These are phyloP conservation scores for Pseudonitzschia delicatissima DNA, from an alignment of 108 stramenopile species.

Conservation along the genomic window DNA sequence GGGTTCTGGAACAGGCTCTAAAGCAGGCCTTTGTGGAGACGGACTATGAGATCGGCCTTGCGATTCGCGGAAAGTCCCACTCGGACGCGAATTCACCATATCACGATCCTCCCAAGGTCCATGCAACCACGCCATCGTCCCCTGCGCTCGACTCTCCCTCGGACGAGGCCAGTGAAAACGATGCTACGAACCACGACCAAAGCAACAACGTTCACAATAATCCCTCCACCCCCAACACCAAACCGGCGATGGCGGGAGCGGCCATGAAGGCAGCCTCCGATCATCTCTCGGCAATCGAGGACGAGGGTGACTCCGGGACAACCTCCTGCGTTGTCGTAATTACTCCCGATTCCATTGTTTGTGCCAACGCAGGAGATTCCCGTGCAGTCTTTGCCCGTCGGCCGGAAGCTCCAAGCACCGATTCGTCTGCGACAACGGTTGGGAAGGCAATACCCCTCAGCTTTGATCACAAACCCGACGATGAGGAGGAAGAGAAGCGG, in stretches of 20 bases:
- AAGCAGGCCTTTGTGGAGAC: conserved; percentile 70
- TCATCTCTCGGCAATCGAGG: conserved; percentile 8
- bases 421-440: conserved; percentile 10
- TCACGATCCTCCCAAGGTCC: not conserved
- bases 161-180: not conserved
- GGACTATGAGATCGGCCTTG: conserved; percentile 61
- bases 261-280: conserved; percentile 1
- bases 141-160: conserved; percentile 1
- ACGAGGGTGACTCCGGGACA: conserved; percentile 59
- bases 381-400: conserved; percentile 46
- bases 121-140: not conserved
- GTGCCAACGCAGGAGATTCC: conserved; percentile 97
- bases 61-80: conserved; percentile 14
- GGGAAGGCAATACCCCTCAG: conserved; percentile 81
- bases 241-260: not conserved
- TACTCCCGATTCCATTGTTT: conserved; percentile 82
- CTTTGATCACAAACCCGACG: conserved; percentile 95
- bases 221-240: not conserved
- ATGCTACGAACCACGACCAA: not conserved
- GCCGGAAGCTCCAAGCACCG: not conserved
- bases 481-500: conserved; percentile 63
- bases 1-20: conserved; percentile 47
- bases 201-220: not conserved
- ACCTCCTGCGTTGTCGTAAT: conserved; percentile 84
- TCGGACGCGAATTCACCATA: conserved; percentile 20